phyloP scores from a whole-genome alignment of 257 asterid genomes.

The Perilla frutescens region DNA sequence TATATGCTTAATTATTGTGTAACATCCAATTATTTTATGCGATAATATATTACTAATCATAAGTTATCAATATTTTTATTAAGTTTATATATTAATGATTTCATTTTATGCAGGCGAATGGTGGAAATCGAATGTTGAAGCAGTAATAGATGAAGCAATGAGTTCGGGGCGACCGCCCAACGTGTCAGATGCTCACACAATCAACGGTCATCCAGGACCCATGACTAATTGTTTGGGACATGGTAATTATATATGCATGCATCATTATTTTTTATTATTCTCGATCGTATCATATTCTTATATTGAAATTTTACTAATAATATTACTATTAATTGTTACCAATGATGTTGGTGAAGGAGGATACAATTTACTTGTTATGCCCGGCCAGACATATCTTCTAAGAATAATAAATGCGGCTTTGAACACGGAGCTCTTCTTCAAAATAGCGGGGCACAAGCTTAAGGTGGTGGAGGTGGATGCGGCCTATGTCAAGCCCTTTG shows the following conservation, averaged over 20 bases:
- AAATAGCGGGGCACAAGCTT: conserved; percentile 37
- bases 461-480: conserved; percentile 48
- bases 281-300: too few species aligned
- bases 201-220: conserved; percentile 61
- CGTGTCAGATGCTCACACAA: conserved; percentile 67
- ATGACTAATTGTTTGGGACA: conserved; percentile 41
- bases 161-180: conserved; percentile 55
- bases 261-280: neutral
- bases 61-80: too few species aligned
- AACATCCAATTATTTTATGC: too few species aligned
- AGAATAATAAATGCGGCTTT: conserved; percentile 42
- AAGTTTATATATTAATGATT: too few species aligned
- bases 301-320: neutral
- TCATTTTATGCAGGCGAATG: conserved; percentile 51
- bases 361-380: conserved; percentile 4
- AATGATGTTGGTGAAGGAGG: conserved; percentile 29
- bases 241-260: too few species aligned
- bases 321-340: neutral
- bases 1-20: too few species aligned
- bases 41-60: too few species aligned
- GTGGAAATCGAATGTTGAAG: conserved; percentile 76
- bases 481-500: conserved; percentile 47
- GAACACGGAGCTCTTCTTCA: conserved; percentile 46
- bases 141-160: conserved; percentile 54
- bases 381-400: conserved; percentile 36